Evolutionary conservation across 805 yeast genomes (phyloP).

Genomic region (Myxozyma vanderwaltii): DNA sequence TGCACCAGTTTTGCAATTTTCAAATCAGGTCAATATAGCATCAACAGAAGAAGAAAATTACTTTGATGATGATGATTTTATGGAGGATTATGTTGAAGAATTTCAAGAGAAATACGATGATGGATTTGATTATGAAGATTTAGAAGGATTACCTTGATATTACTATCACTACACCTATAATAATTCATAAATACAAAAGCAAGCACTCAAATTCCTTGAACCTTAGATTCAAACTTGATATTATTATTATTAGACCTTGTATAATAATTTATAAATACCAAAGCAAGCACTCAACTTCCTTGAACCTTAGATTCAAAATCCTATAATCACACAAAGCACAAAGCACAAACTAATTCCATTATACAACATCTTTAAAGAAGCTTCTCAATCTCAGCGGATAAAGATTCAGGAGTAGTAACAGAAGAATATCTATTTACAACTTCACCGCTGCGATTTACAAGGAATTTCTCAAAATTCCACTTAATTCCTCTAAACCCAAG

Average conservation of each 20-base stretch:
- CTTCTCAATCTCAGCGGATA: conserved; percentile 18
- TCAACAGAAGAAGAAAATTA: background rate
- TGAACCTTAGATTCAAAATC: too few relatives aligned
- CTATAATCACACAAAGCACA: background rate
- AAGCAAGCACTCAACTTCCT: too few relatives aligned
- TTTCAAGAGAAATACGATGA: conserved; percentile 1
- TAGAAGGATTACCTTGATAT: conserved; percentile 1
- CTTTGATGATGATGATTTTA: background rate
- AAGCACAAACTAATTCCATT: background rate
- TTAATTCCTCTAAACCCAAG: conserved; percentile 72
- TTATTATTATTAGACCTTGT: too few relatives aligned
- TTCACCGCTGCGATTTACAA: conserved; percentile 58
- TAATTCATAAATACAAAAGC: too few relatives aligned
- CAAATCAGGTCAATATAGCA: background rate
- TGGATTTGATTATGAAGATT: conserved; percentile 5
- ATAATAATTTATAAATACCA: too few relatives aligned
- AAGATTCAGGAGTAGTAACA: conserved; percentile 58
- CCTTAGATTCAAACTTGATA: too few relatives aligned
- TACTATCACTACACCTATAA: background rate
- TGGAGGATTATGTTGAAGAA: background rate
- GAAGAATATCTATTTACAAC: conserved; percentile 67
- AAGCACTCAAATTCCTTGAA: too few relatives aligned
- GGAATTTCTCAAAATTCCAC: conserved; percentile 81
- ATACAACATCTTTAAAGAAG: conserved; percentile 1
- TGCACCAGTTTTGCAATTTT: background rate